Percentiles rank a stretch among this genome's conserved stretches.
Evolutionary conservation across 2,329 filamentous ascomycete species (phyloP).

Genomic region (Colletotrichum sansevieriae): DNA sequence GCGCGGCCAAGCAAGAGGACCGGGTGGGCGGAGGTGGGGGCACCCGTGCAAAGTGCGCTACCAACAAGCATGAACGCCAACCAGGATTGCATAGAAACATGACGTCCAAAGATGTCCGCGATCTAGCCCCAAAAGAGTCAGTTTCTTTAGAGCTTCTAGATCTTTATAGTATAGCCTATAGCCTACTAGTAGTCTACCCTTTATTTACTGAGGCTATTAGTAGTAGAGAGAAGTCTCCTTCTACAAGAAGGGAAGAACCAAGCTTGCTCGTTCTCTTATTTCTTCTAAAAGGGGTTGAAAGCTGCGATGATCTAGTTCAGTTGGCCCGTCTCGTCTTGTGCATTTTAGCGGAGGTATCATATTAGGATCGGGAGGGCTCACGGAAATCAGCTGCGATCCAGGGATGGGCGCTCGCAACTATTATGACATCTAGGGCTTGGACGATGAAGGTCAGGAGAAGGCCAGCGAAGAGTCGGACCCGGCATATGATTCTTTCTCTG

Average conservation of each 20-base stretch:
- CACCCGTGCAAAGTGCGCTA: slow-evolving; percentile 71
- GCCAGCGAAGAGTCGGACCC: slow-evolving; percentile 71
- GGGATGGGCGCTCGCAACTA: slow-evolving; percentile 57
- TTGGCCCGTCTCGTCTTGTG: slow-evolving; percentile 62
- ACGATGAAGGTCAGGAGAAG: slow-evolving; percentile 72
- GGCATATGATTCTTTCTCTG: slow-evolving; percentile 55
- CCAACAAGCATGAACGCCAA: slow-evolving; percentile 71
- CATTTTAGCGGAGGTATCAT: slow-evolving; percentile 42
- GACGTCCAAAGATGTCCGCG: slow-evolving; percentile 74
- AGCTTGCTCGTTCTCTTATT: too few relatives aligned
- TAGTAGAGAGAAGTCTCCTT: too few relatives aligned
- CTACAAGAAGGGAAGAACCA: too few relatives aligned
- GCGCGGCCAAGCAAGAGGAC: slow-evolving; percentile 74
- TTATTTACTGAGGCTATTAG: too few relatives aligned
- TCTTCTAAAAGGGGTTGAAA: slow-evolving; percentile 60
- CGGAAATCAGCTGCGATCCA: slow-evolving; percentile 74
- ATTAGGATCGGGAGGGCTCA: slow-evolving; percentile 22
- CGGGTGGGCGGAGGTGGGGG: slow-evolving; percentile 64
- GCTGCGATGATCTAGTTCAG: slow-evolving; percentile 78
- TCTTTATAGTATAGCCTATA: too few relatives aligned
- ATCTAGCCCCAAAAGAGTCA: slow-evolving; percentile 69
- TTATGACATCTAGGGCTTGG: slow-evolving; percentile 74
- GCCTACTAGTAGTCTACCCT: too few relatives aligned
- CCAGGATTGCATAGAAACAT: slow-evolving; percentile 71
- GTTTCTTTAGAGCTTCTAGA: too few relatives aligned